Conservation (phyloP, 495 filamentous ascomycete species). For the Extremus antarcticus region DNA sequence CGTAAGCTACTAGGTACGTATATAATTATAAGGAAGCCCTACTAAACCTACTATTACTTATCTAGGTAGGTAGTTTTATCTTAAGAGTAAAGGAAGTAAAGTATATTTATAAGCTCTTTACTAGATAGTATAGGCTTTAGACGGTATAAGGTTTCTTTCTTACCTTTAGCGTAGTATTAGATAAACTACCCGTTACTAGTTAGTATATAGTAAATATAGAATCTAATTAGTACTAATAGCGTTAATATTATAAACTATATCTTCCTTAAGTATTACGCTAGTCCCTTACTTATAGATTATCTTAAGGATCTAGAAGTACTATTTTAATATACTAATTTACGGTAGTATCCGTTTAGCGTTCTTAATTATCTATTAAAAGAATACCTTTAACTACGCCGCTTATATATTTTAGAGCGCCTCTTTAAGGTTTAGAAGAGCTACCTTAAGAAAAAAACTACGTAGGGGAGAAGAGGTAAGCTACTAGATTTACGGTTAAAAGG, state of each 20-base stretch:
- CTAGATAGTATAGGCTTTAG: background rate
- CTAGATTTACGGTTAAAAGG: too few relatives aligned
- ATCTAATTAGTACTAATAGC: background rate
- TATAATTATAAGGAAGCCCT: background rate
- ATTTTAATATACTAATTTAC: background rate
- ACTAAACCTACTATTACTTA: background rate
- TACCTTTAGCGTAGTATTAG: background rate
- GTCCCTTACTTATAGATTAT: background rate
- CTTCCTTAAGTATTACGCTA: background rate
- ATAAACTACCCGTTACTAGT: background rate
- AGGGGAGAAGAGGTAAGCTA: too few relatives aligned
- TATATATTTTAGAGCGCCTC: background rate
- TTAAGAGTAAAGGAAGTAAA: background rate
- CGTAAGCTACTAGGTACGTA: background rate
- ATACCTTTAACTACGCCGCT: background rate
- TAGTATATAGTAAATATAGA: too few relatives aligned
- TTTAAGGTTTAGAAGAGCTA: background rate
- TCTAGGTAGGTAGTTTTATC: background rate
- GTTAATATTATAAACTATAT: background rate
- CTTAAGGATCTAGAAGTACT: background rate
- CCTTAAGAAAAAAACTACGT: too few relatives aligned
- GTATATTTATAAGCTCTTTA: background rate
- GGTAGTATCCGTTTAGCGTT: background rate
- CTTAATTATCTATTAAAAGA: background rate
- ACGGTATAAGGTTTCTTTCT: background rate